Conservation (phyloP, 306 rosid genomes). For the Abrus pulchellus region DNA sequence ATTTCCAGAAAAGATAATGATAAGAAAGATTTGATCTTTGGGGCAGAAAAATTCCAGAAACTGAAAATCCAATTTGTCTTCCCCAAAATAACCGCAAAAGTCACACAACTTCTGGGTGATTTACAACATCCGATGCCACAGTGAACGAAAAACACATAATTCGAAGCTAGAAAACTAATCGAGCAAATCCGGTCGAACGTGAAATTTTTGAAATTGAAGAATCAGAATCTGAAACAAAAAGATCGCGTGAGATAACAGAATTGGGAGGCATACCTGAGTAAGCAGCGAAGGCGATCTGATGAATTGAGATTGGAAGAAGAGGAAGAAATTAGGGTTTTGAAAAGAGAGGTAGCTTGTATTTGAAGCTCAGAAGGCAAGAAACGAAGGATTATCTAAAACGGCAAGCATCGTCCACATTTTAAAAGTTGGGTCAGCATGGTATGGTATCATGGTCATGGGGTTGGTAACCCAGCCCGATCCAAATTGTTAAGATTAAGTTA, state of each 20-base stretch:
- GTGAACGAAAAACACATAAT: not conserved
- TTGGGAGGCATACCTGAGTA: conserved; percentile 52
- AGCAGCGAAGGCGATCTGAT: conserved; percentile 51
- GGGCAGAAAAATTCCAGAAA: not conserved
- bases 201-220: conserved; percentile 14
- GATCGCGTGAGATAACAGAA: not conserved
- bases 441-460: not conserved
- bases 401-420: conserved; percentile 36
- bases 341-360: conserved; percentile 10
- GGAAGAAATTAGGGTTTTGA: conserved; percentile 55
- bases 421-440: conserved; percentile 37
- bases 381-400: conserved; percentile 25
- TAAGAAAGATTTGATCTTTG: not conserved
- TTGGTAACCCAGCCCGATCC: conserved; percentile 44
- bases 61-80: not conserved
- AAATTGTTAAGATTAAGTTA: not conserved
- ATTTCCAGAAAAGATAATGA: not conserved
- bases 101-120: not conserved
- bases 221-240: not conserved
- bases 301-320: conserved; percentile 34
- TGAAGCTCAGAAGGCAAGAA: conserved; percentile 41
- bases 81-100: not conserved
- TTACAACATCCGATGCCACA: conserved; percentile 24
- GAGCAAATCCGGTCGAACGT: conserved; percentile 20
- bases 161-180: not conserved